phyloP scores from a whole-genome alignment of 139 green algal species.

The Picochlorum sp. region DNA sequence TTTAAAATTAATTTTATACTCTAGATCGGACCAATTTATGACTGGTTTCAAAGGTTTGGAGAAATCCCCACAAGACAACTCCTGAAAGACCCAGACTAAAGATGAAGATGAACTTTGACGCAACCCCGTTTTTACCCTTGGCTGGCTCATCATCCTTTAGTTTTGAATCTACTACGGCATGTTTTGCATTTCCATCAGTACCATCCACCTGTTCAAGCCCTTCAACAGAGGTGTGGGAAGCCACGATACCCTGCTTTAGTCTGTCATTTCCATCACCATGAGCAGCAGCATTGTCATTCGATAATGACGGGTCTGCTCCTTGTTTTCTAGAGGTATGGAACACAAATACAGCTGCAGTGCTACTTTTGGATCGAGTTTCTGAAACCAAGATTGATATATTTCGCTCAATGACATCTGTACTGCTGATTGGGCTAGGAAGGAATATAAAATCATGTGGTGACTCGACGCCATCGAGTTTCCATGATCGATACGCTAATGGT shows the following conservation, averaged over 20 bases:
- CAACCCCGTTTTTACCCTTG: background rate
- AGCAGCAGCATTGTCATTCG: no score
- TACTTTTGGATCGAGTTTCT: slow-evolving; percentile 45
- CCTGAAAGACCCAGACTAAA: background rate
- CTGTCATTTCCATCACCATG: no score
- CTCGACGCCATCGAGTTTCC: slow-evolving; percentile 32
- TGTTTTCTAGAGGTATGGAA: background rate
- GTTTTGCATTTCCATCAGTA: no score
- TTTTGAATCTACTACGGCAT: no score
- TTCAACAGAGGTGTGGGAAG: no score
- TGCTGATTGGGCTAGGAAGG: slow-evolving; percentile 35
- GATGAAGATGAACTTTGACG: background rate
- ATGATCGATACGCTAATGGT: slow-evolving; percentile 6
- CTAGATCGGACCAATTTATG: background rate
- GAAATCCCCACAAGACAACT: background rate
- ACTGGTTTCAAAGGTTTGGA: background rate
- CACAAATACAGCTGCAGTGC: background rate
- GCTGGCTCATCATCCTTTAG: background rate
- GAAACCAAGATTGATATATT: slow-evolving; percentile 53
- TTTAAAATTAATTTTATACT: no score
- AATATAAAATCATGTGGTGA: slow-evolving; percentile 60
- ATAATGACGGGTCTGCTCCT: background rate
- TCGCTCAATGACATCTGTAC: slow-evolving; percentile 45
- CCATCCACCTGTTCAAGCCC: no score
- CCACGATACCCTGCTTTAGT: no score